These are phyloP conservation scores for Suillus americanus DNA, from an alignment of 768 basidiomycete genomes.

Conservation along the genomic window DNA sequence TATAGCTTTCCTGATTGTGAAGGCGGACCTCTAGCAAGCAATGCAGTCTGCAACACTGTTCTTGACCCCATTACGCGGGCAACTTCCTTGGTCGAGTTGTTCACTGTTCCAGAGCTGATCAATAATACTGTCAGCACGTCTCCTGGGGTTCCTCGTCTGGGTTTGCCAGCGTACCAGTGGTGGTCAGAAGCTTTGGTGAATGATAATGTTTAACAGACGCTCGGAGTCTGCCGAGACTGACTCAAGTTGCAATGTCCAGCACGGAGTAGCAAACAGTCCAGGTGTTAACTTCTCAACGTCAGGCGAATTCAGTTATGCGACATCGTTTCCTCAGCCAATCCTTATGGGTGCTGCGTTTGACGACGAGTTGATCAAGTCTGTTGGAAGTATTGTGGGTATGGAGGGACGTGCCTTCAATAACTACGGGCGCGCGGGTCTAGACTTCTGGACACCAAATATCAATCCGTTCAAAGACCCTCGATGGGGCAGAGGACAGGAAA, in stretches of 20 bases:
- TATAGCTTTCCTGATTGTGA: conserved; percentile 50
- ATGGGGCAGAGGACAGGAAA: conserved; percentile 64
- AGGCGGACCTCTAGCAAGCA: conserved; percentile 44
- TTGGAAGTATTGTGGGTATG: conserved; percentile 53
- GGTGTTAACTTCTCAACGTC: conserved; percentile 49
- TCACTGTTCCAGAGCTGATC: conserved; percentile 52
- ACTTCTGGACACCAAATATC: conserved; percentile 57
- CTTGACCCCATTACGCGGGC: conserved; percentile 47
- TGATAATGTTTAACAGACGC: not conserved
- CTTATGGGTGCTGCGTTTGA: conserved; percentile 56
- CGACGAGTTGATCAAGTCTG: conserved; percentile 46
- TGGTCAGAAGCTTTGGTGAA: conserved; percentile 60
- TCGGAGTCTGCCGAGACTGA: not conserved
- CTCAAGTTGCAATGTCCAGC: too few relatives aligned
- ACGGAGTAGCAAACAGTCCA: conserved; percentile 54
- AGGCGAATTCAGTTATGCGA: conserved; percentile 56
- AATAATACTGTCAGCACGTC: conserved; percentile 49
- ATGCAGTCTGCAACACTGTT: conserved; percentile 47
- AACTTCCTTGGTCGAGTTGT: conserved; percentile 45
- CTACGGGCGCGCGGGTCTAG: conserved; percentile 48
- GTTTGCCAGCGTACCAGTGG: conserved; percentile 59
- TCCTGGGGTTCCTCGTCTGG: conserved; percentile 53
- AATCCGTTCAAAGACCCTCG: conserved; percentile 59
- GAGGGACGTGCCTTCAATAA: conserved; percentile 63
- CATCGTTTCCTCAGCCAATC: conserved; percentile 60